These are phyloP conservation scores for Hysterangium stoloniferum DNA, from an alignment of 768 basidiomycete genomes.

Conservation along the genomic window DNA sequence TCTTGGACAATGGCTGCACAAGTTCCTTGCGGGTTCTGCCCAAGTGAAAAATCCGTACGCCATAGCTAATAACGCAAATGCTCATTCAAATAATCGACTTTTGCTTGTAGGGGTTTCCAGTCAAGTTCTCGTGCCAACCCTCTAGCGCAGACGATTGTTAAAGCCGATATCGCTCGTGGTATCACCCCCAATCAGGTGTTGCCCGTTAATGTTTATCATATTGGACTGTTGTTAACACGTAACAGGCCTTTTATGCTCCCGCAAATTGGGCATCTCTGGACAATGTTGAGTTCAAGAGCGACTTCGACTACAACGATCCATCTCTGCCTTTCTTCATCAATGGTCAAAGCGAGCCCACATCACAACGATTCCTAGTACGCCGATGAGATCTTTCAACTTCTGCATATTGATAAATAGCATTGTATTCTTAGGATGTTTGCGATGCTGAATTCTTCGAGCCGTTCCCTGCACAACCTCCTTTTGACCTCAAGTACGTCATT, in stretches of 20 bases:
- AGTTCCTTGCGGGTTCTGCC: slow-evolving; percentile 41
- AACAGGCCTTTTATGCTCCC: slow-evolving; percentile 8
- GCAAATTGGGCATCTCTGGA: slow-evolving; percentile 36
- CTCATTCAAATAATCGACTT: not conserved
- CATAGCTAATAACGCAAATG: not conserved
- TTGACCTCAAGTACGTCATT: slow-evolving; percentile 31
- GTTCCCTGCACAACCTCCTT: slow-evolving; percentile 40
- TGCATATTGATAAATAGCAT: not conserved
- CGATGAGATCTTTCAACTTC: not conserved
- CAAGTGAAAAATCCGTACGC: slow-evolving; percentile 45
- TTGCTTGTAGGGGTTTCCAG: slow-evolving; percentile 41
- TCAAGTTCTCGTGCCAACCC: slow-evolving; percentile 46
- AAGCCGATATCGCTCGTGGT: slow-evolving; percentile 41
- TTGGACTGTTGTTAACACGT: not conserved
- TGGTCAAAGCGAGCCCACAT: slow-evolving; percentile 35
- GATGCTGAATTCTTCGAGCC: slow-evolving; percentile 19
- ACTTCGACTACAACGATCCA: slow-evolving; percentile 39
- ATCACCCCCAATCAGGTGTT: not conserved
- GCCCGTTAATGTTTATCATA: not conserved
- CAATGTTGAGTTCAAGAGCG: slow-evolving; percentile 31
- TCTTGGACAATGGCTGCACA: slow-evolving; percentile 53
- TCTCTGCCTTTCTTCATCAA: slow-evolving; percentile 36
- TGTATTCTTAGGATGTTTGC: slow-evolving; percentile 27
- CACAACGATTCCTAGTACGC: slow-evolving; percentile 42
- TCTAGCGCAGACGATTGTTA: slow-evolving; percentile 52